Percentiles rank a stretch among this genome's conserved stretches.
Evolutionary conservation across 73 alveolate species (phyloP).

Genomic region (Tetrahymena borealis): DNA sequence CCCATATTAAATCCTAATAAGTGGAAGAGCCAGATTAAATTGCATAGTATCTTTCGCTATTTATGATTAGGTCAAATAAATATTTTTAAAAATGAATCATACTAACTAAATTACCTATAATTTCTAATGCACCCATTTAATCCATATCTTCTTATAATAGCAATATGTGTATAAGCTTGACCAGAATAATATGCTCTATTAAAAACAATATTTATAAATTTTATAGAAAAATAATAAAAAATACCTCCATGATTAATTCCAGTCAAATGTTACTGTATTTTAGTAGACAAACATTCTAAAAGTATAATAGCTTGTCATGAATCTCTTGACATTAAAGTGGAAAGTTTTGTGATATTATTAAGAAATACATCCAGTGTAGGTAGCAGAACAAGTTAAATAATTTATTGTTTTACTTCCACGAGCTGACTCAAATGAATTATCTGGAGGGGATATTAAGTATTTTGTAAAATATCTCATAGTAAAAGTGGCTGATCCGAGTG

Average conservation of each 20-base stretch:
- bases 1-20: background rate
- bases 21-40: background rate
- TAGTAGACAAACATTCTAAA: background rate
- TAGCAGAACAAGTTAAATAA: no score
- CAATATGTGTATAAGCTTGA: background rate
- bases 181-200: background rate
- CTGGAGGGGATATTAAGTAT: background rate
- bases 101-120: background rate
- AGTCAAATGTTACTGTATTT: background rate
- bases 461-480: background rate
- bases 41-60: background rate
- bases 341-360: background rate
- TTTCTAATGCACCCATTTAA: background rate
- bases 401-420: background rate
- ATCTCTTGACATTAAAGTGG: background rate
- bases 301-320: background rate
- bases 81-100: no score
- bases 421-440: background rate
- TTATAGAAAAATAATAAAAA: background rate
- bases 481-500: background rate
- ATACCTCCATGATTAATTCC: background rate
- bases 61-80: background rate
- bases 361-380: background rate
- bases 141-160: background rate
- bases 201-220: background rate